Evolutionary conservation across 2,329 filamentous ascomycete species (phyloP).

Genomic region (Helotiales sp.): DNA sequence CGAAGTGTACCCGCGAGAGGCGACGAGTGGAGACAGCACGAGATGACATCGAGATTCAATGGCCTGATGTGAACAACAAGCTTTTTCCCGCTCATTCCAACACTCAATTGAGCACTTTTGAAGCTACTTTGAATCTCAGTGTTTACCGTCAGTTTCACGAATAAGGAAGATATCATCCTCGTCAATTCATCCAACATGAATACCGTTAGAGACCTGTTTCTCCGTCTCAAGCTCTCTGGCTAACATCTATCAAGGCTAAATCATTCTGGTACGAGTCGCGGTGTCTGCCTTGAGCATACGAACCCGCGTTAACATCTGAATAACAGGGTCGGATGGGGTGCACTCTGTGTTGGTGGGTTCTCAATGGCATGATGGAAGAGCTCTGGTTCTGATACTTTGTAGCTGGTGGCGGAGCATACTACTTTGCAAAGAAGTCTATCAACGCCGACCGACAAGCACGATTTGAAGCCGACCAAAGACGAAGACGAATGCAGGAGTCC

Average conservation of each 20-base stretch:
- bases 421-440: slow-evolving; percentile 92
- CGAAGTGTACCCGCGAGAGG: not conserved
- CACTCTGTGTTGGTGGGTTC: slow-evolving; percentile 75
- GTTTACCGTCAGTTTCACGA: not conserved
- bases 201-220: slow-evolving; percentile 44
- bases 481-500: slow-evolving; percentile 55
- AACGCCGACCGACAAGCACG: slow-evolving; percentile 81
- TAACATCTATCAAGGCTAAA: slow-evolving; percentile 51
- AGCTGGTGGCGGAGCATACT: slow-evolving; percentile 92
- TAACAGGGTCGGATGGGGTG: slow-evolving; percentile 84
- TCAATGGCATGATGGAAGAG: not conserved
- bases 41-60: slow-evolving; percentile 15
- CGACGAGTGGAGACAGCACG: not conserved
- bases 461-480: slow-evolving; percentile 63
- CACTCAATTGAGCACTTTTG: not conserved
- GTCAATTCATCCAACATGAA: slow-evolving; percentile 45
- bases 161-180: not conserved
- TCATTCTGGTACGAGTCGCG: slow-evolving; percentile 60
- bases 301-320: slow-evolving; percentile 23
- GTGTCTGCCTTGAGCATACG: slow-evolving; percentile 2
- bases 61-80: not conserved
- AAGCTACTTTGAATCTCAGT: not conserved
- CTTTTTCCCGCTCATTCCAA: not conserved
- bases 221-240: slow-evolving; percentile 7
- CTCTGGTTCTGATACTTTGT: slow-evolving; percentile 20